Evolutionary conservation across 192 early-diverging fungal genomes (phyloP), one percentile per base, ranked within the genome.

Genomic region (Lunasporangiospora selenospora): DNA sequence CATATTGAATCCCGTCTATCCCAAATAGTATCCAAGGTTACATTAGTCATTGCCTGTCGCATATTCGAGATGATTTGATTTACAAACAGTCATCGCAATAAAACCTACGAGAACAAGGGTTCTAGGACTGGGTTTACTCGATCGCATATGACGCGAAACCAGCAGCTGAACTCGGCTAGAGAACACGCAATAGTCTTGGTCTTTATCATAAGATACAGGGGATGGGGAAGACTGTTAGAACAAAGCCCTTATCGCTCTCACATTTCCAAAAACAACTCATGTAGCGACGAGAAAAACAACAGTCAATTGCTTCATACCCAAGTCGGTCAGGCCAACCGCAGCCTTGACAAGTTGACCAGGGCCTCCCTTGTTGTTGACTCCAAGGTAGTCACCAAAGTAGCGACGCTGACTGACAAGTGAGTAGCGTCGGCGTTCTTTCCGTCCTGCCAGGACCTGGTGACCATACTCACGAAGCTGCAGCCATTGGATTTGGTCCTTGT

Each of bases 381-480:
- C 84, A 30, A 99, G 67, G 67, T 99, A 98, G 66, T 99, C 97
- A 29, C 97, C 97, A 36, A 85, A 65, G 76, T 93, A 99, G 51
- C 90, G 85, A 39, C 96, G 84, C 75, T 91, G 90, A 38, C 86
- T 87, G 29, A 88, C 73, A 43, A 99, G 62, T 48, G 88, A 91
- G 80, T 91, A 94, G 19, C 95, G 82, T 56, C 95, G 89, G 46
- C 97, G 83, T 63, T 99, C 96, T 76, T 98, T 99, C 38, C 93
- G 87, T 34, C 86, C 88, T 52, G 79, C 89, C 69, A 99, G 84
- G 33, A 99, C 85, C 41, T 95, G 88, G 58, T 92, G 91, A 39
- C 95, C 96, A 79, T 94, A 90, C 51, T 99, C 95, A 58, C 96
- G 88, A 80, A 97, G 81, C 60, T 94, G 94, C 41, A 96, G 58